Conservation (phyloP, 805 yeast species). For the Sugiyamaella valdiviana region DNA sequence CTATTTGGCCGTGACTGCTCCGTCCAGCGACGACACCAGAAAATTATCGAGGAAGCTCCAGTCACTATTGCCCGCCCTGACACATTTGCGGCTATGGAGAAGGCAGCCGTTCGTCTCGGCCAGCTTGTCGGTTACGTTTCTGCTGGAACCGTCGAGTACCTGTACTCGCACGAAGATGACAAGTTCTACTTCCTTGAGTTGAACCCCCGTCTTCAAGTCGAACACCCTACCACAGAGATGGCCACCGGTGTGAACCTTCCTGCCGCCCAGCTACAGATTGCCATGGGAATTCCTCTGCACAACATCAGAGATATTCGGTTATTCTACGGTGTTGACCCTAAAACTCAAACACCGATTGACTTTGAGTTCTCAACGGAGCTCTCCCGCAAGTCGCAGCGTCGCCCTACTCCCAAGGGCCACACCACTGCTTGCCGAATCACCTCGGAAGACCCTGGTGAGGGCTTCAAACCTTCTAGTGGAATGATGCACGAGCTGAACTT, state of each 20-base stretch:
- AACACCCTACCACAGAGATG: conserved; percentile 99
- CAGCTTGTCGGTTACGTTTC: conserved; percentile 95
- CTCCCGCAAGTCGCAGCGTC: conserved; percentile 73
- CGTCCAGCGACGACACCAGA: conserved; percentile 98
- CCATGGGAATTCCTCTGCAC: conserved; percentile 99
- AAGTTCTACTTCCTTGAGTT: conserved; percentile 94
- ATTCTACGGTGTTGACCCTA: conserved; percentile 94
- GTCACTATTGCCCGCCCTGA: conserved; percentile 86
- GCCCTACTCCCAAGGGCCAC: conserved; percentile 95
- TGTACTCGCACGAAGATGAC: conserved; percentile 89
- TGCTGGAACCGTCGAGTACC: conserved; percentile 98
- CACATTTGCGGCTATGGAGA: conserved; percentile 88
- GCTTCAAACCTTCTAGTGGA: conserved; percentile 98
- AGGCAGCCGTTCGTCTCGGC: conserved; percentile 96
- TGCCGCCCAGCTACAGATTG: conserved; percentile 96
- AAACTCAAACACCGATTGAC: conserved; percentile 82
- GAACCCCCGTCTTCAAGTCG: conserved; percentile 98
- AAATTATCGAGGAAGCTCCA: conserved; percentile 98
- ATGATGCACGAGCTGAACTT: conserved; percentile 91
- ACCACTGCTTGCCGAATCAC: conserved; percentile 99
- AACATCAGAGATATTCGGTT: conserved; percentile 88
- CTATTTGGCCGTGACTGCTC: conserved; percentile 98
- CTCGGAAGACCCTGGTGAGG: conserved; percentile 98
- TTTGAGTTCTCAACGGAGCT: conserved; percentile 75
- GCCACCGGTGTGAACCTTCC: conserved; percentile 97